Evolutionary conservation across 1,284 basidiomycete genomes (phyloP), one percentile per base, ranked within the genome.

Genomic region (Cryptococcus sp.): DNA sequence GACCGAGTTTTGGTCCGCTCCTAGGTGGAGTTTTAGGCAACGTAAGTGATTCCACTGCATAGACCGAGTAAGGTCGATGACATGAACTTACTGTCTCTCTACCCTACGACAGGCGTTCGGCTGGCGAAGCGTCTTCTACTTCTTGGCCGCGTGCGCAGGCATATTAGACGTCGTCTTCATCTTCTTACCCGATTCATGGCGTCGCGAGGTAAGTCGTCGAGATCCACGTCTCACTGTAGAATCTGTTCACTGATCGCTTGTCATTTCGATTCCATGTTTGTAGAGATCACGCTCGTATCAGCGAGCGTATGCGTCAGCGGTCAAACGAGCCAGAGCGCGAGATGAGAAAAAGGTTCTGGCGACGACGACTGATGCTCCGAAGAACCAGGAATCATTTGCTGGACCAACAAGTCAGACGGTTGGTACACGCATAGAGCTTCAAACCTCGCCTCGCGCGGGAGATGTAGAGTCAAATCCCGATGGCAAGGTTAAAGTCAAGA

Each of bases 101-200:
- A 40, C 15, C n/a, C 10, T 23, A 34, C 34, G 11, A 29, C 81
- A 86, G 61, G 82, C 80, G 0, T 87, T 87, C 71, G 81, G 81
- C 56, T 93, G 91, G 91, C 83, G 88, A 26, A 84, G 86, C 5
- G 84, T 86, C 0, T 90, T 93, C 73, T 93, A 89, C 83, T 91
- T 93, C 73, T 82, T 92, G 22, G 80, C 84, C 1, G 86, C 86
- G 46, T 82, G 87, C 52, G 84, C 84, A 8, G 84, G 83, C 5
- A 51, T 82, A 43, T 84, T 83, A 61, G 80, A 84, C 50, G 49
- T 84, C 47, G 78, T 82, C 19, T 91, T 91, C 76, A 58, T 86
- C 39, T 74, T 87, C 54, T 84, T 91, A 80, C 85, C 85, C 53
- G 91, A 93, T 67, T 91, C 90, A 0, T 93, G 89, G 80, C 83